Percentiles rank a stretch among this genome's conserved stretches.
Conservation (phyloP, 1,284 basidiomycete genomes). For the Ganoderma resinaceum region DNA sequence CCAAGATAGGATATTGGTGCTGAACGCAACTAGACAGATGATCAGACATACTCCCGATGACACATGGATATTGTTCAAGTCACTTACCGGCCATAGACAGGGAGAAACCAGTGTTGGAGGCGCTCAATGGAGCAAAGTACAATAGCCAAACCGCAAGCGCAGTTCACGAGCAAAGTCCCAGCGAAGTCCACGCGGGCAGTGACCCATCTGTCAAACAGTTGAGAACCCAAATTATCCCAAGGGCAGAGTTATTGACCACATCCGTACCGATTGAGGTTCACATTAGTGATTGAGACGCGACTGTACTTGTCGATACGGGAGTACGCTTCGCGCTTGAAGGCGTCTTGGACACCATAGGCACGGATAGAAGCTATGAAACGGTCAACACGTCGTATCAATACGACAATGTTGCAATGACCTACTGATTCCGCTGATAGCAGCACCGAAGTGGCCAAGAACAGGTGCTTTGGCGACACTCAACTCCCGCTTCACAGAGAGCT, state of each 20-base stretch:
- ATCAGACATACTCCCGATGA: not conserved
- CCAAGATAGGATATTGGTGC: slow-evolving; percentile 57
- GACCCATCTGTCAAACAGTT: slow-evolving; percentile 26
- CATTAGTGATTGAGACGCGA: slow-evolving; percentile 53
- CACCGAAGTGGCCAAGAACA: slow-evolving; percentile 73
- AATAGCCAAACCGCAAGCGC: slow-evolving; percentile 60
- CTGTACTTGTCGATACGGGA: slow-evolving; percentile 56
- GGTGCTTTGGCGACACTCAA: slow-evolving; percentile 74
- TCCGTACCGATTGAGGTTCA: slow-evolving; percentile 55
- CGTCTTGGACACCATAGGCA: slow-evolving; percentile 61
- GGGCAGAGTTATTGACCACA: not conserved
- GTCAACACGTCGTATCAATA: not conserved
- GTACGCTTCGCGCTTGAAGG: slow-evolving; percentile 53
- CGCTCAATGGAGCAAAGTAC: slow-evolving; percentile 48
- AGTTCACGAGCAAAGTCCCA: slow-evolving; percentile 57
- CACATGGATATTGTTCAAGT: not conserved
- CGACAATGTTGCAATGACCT: slow-evolving; percentile 29
- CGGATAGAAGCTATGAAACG: slow-evolving; percentile 60
- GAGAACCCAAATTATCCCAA: not conserved
- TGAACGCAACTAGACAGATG: slow-evolving; percentile 52
- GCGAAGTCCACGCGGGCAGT: slow-evolving; percentile 49
- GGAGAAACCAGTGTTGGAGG: slow-evolving; percentile 56
- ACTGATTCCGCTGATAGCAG: slow-evolving; percentile 72
- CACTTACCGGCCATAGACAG: slow-evolving; percentile 54
- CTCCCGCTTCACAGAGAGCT: slow-evolving; percentile 79